phyloP scores from a whole-genome alignment of 306 rosid genomes.

The Medicago ruthenica region DNA sequence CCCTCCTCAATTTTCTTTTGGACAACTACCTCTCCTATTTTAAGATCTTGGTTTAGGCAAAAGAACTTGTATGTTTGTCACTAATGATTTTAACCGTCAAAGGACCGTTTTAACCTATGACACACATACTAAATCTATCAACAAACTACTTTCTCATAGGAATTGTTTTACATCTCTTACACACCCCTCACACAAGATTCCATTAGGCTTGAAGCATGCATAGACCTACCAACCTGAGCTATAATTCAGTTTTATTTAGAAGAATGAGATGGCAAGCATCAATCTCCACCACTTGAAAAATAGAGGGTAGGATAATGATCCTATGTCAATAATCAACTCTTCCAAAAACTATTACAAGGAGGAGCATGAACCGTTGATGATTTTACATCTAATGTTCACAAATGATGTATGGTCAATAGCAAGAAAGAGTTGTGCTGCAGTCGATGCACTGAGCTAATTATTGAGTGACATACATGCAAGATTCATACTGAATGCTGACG shows the following conservation, averaged over 20 bases:
- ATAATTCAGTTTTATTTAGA: not conserved
- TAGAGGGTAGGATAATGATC: too few species aligned
- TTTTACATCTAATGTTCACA: too few species aligned
- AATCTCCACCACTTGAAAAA: too few species aligned
- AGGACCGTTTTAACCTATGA: not conserved
- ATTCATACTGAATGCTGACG: too few species aligned
- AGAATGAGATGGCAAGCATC: not conserved
- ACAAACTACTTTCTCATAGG: not conserved
- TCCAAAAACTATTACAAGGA: not conserved
- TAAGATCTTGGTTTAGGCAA: not conserved
- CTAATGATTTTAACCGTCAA: not conserved
- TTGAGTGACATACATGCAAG: too few species aligned
- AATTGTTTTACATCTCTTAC: not conserved
- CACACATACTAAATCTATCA: not conserved
- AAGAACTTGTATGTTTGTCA: not conserved
- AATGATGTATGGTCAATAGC: too few species aligned
- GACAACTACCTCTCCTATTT: conserved; percentile 6
- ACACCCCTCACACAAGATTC: not conserved
- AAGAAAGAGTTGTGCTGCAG: too few species aligned
- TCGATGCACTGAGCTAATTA: too few species aligned
- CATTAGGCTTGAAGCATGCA: not conserved
- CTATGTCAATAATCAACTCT: too few species aligned
- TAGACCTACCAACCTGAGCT: not conserved
- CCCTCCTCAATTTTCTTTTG: conserved; percentile 12
- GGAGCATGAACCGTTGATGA: not conserved